phyloP scores from a whole-genome alignment of 805 yeast species.

The Metschnikowia bowlesiae region DNA sequence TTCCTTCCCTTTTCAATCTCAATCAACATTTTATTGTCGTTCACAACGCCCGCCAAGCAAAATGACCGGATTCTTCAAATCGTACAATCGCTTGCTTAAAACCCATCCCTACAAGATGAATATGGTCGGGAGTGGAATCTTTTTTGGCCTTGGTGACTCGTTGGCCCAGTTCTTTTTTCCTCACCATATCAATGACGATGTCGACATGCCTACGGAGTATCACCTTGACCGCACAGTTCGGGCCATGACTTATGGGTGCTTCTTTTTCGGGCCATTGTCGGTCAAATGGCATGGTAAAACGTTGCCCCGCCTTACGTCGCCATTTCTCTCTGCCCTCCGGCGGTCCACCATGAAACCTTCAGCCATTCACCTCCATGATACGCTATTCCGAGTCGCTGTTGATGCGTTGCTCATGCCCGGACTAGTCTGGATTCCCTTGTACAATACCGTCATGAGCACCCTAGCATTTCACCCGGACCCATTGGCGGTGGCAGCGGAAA shows the following conservation, averaged over 20 bases:
- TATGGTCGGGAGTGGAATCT: constrained; percentile 48
- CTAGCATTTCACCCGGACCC: constrained; percentile 36
- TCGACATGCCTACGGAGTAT: constrained; percentile 18
- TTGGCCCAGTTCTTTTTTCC: constrained; percentile 40
- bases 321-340: constrained; percentile 22
- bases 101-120: constrained; percentile 51
- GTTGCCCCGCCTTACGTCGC: constrained; percentile 34
- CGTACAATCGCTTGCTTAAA: constrained; percentile 28
- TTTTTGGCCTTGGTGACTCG: constrained; percentile 41
- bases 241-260: constrained; percentile 35
- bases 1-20: not conserved
- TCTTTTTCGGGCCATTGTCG: constrained; percentile 36
- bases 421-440: constrained; percentile 40
- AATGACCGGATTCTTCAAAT: constrained; percentile 15
- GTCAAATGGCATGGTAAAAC: constrained; percentile 37
- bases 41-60: not conserved
- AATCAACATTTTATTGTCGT: not conserved
- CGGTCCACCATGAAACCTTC: constrained; percentile 10
- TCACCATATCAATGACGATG: constrained; percentile 21
- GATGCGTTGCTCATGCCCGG: constrained; percentile 38
- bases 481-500: constrained; percentile 27
- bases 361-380: constrained; percentile 19
- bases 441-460: constrained; percentile 35
- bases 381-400: constrained; percentile 23
- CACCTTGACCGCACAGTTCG: constrained; percentile 30